Conservation (phyloP, 2,329 filamentous ascomycete species). For the Trichoderma brevicompactum region DNA sequence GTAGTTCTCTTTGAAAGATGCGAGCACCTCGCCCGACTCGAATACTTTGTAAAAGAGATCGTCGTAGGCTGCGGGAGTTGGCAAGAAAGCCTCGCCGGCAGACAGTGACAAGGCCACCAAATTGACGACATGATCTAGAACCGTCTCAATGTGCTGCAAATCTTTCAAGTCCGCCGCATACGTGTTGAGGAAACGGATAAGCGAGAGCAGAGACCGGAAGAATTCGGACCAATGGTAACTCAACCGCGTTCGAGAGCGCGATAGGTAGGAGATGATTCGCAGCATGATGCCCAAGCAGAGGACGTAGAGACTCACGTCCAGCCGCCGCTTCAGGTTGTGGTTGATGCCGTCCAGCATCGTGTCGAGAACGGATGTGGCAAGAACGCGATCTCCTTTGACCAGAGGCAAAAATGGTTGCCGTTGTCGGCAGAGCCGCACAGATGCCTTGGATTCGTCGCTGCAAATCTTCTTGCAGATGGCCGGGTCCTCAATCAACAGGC, state of each 20-base stretch:
- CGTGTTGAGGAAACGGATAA: conserved; percentile 87
- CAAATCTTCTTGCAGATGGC: conserved; percentile 82
- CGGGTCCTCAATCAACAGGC: conserved; percentile 85
- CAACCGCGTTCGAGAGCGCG: conserved; percentile 78
- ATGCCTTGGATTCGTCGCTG: conserved; percentile 72
- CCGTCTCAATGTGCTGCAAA: conserved; percentile 68
- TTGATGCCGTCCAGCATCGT: conserved; percentile 89
- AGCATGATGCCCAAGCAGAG: conserved; percentile 81
- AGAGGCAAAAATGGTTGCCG: conserved; percentile 82
- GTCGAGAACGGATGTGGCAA: conserved; percentile 79
- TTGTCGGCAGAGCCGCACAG: conserved; percentile 86
- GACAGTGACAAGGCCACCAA: conserved; percentile 83
- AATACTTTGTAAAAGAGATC: conserved; percentile 99
- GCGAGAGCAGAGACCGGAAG: conserved; percentile 84
- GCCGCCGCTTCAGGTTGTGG: conserved; percentile 84
- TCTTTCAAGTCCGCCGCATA: conserved; percentile 79
- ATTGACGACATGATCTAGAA: conserved; percentile 80
- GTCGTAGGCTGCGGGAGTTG: conserved; percentile 85
- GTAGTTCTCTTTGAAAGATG: conserved; percentile 82
- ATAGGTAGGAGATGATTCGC: conserved; percentile 81
- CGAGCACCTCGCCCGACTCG: conserved; percentile 81
- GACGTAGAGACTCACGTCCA: conserved; percentile 85
- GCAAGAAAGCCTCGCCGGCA: conserved; percentile 87
- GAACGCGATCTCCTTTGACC: conserved; percentile 70
- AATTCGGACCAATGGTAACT: conserved; percentile 94